Evolutionary conservation across 2,329 filamentous ascomycete species (phyloP).

Genomic region (Cadophora sp.): DNA sequence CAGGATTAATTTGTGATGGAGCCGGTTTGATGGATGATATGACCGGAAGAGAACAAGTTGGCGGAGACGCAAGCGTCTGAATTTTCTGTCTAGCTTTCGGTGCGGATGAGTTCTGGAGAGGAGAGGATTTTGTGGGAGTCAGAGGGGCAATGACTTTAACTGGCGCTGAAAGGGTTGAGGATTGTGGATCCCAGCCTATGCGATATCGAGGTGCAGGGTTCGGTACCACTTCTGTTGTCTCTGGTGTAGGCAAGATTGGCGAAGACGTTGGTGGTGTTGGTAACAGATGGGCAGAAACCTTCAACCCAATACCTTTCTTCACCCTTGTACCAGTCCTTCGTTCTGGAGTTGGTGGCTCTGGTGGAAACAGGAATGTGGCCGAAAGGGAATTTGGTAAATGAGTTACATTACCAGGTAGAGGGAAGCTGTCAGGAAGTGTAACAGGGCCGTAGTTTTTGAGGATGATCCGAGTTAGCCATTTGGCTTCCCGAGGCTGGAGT

Average conservation of each 20-base stretch:
- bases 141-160: not conserved
- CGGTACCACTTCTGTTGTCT: not conserved
- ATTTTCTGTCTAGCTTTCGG: not conserved
- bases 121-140: not conserved
- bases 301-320: slow-evolving; percentile 15
- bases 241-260: not conserved
- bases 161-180: not conserved
- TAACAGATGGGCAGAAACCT: not conserved
- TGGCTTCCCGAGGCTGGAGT: slow-evolving; percentile 72
- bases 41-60: not conserved
- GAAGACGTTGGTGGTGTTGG: slow-evolving; percentile 20
- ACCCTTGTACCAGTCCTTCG: slow-evolving; percentile 32
- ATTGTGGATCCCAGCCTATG: not conserved
- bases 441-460: slow-evolving; percentile 79
- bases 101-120: not conserved
- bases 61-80: not conserved
- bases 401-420: slow-evolving; percentile 63
- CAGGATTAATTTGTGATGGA: not conserved
- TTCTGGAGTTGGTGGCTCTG: slow-evolving; percentile 54
- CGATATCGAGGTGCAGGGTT: not conserved
- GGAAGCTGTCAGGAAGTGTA: slow-evolving; percentile 57
- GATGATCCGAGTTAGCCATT: slow-evolving; percentile 85
- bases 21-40: not conserved
- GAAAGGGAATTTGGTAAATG: slow-evolving; percentile 72
- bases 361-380: slow-evolving; percentile 71